Evolutionary conservation across 169 alveolate species (phyloP).

Genomic region (Amoebophrya sp.): DNA sequence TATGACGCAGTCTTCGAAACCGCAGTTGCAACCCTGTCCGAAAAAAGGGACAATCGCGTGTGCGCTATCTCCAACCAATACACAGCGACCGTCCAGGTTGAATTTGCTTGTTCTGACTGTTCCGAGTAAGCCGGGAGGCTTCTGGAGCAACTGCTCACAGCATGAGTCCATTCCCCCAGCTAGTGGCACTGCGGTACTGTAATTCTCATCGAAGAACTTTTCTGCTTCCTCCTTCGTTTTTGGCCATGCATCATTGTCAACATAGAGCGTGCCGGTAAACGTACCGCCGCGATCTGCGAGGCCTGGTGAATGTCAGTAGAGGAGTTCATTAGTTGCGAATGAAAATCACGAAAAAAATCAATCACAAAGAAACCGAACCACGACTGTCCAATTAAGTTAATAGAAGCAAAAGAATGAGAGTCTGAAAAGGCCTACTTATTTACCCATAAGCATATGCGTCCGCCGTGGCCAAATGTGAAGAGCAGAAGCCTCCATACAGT

Average conservation of each 20-base stretch:
- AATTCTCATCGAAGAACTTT: neutral
- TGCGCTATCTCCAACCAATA: conserved; percentile 46
- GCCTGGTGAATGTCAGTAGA: neutral
- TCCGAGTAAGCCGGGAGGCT: neutral
- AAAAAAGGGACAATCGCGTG: conserved; percentile 52
- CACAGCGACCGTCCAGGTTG: neutral
- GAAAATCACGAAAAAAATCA: neutral
- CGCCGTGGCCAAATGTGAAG: neutral
- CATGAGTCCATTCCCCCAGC: neutral
- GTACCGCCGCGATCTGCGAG: conserved; percentile 33
- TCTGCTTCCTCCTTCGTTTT: neutral
- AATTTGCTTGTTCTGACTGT: neutral
- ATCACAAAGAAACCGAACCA: too few relatives aligned
- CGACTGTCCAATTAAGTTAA: too few relatives aligned
- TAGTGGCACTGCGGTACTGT: neutral
- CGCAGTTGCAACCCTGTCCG: conserved; percentile 52
- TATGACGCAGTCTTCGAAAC: conserved; percentile 50
- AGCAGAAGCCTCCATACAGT: neutral
- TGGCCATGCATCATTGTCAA: neutral
- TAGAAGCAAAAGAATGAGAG: too few relatives aligned
- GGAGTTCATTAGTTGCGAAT: too few relatives aligned
- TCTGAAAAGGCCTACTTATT: neutral
- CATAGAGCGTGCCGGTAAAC: conserved; percentile 35
- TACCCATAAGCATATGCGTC: neutral
- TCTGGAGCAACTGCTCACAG: neutral